Conservation (phyloP, 768 basidiomycete species). For the Pleurotus djamor region DNA sequence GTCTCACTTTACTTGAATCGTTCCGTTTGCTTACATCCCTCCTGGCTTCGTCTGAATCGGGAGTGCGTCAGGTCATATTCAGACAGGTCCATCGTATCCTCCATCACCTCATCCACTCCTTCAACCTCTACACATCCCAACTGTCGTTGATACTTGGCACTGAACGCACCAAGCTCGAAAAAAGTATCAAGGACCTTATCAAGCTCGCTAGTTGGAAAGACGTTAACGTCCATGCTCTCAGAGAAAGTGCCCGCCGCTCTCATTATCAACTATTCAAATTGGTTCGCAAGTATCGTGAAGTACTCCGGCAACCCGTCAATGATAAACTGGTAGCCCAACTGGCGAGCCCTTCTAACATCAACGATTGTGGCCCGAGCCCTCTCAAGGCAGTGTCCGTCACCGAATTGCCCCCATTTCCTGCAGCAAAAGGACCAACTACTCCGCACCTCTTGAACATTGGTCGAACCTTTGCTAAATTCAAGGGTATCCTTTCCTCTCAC, state of each 20-base stretch:
- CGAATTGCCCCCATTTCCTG: conserved; percentile 1
- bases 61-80: conserved; percentile 29
- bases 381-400: not conserved
- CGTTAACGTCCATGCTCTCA: conserved; percentile 90
- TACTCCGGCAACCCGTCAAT: conserved; percentile 71
- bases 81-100: conserved; percentile 57
- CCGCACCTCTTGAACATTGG: conserved; percentile 40
- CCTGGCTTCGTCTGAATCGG: conserved; percentile 29
- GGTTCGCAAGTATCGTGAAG: conserved; percentile 88
- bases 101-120: conserved; percentile 59
- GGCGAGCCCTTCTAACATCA: conserved; percentile 17
- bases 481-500: conserved; percentile 35
- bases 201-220: conserved; percentile 99
- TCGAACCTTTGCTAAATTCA: conserved; percentile 51
- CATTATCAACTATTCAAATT: conserved; percentile 91
- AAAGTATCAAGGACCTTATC: conserved; percentile 80
- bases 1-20: conserved; percentile 65
- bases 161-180: conserved; percentile 66
- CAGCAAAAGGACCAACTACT: conserved; percentile 1
- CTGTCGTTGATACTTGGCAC: conserved; percentile 47
- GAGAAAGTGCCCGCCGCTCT: conserved; percentile 85
- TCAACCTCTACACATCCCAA: conserved; percentile 51
- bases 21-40: conserved; percentile 54
- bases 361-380: not conserved
- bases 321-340: conserved; percentile 33